phyloP scores from a whole-genome alignment of 2,329 filamentous ascomycete species.

The Microsporum audouinii region DNA sequence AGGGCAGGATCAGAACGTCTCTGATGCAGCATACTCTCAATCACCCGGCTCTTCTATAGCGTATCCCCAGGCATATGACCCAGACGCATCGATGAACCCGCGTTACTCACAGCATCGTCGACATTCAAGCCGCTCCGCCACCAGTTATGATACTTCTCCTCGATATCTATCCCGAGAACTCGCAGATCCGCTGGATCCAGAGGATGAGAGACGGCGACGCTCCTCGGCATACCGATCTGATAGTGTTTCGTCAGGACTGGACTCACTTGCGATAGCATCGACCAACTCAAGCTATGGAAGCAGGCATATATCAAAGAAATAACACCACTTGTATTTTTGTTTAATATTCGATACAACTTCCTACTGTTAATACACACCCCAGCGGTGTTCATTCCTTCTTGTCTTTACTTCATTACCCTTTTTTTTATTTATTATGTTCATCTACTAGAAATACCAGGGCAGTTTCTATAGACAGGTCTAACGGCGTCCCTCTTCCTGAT shows the following conservation, averaged over 20 bases:
- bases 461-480: not conserved
- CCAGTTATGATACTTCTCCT: slow-evolving; percentile 5
- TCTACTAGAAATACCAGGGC: not conserved
- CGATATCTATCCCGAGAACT: slow-evolving; percentile 5
- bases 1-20: not conserved
- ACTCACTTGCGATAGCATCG: slow-evolving; percentile 11
- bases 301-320: not conserved
- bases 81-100: slow-evolving; percentile 1
- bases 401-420: not conserved
- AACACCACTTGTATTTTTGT: not conserved
- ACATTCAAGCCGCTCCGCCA: slow-evolving; percentile 7
- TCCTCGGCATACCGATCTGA: slow-evolving; percentile 3
- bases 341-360: not conserved
- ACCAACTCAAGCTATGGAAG: slow-evolving; percentile 2
- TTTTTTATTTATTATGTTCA: not conserved
- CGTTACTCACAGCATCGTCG: not conserved
- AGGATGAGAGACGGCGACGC: not conserved
- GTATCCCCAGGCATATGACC: not conserved
- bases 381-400: not conserved
- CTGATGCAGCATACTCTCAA: not conserved
- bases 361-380: not conserved
- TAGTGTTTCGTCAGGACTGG: slow-evolving; percentile 7
- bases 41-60: not conserved
- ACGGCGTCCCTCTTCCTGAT: not conserved
- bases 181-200: not conserved